Evolutionary conservation across 2,329 filamentous ascomycete genomes (phyloP), one percentile per base, ranked within the genome.

Genomic region (Rhynchosporium graminicola): DNA sequence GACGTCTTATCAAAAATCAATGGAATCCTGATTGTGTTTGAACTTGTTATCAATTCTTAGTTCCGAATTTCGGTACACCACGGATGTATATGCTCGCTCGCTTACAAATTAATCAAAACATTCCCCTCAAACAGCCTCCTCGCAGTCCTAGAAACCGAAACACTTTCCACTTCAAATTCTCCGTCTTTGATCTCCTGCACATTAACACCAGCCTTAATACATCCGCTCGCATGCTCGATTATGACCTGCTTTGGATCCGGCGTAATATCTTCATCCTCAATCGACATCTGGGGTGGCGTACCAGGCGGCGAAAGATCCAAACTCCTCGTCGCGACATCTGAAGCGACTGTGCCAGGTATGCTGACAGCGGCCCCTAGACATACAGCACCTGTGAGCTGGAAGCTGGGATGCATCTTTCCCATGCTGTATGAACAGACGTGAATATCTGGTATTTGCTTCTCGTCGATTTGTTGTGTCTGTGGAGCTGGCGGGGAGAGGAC

Each of bases 371-470:
- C 75, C 3, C 78, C 79, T 13, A 83, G 63, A 12, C 80, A 79
- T 15, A 83, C 74, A 0, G 79, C 81, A 0, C 81, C 79, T 0
- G 82, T 83, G 29, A 83, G 78, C n/a, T 81, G 82, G 0, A 84
- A 74, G 13, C 79, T 81, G 15, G 78, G 79, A 57, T 84, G 82
- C 2, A 79, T 79, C 59, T 79, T 77, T 6, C 80, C 80, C 67
- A 83, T 82, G 0, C 79, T 82, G 57, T 82, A 78, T 0, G 81
- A 78, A 20, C 77, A 73, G 3, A 79, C 80, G 3, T 76, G 69
- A 3, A 82, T 73, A 69, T 82, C 78, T n/a, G 46, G 46, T 29
- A 20, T 29, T 4, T 36, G 33, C 9, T 20, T 15, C 26, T 48
- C 28, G 10, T 48, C 26, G 46, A n/a, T 15, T 6, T 15, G 7